Percentiles rank a stretch among this genome's conserved stretches.
phyloP scores from a whole-genome alignment of 2,329 filamentous ascomycete species.

The Fusarium pseudonygamai region DNA sequence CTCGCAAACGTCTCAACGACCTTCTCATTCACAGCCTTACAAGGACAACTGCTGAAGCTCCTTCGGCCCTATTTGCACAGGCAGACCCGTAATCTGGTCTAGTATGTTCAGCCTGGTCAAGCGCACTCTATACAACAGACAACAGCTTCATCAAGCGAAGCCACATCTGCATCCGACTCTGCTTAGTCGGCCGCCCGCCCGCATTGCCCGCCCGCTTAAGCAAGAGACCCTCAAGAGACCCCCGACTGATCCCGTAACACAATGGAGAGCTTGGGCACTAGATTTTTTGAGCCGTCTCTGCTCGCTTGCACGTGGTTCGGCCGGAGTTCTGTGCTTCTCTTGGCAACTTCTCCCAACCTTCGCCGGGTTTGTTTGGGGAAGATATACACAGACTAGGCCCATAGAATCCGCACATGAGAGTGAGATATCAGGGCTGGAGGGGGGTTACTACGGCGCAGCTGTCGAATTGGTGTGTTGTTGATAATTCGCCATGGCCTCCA shows the following conservation, averaged over 20 bases:
- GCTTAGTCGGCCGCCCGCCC: conserved; percentile 38
- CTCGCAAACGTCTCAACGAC: background rate
- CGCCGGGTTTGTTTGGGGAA: background rate
- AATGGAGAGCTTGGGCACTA: background rate
- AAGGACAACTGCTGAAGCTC: background rate
- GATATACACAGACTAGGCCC: background rate
- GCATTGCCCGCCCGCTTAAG: conserved; percentile 22
- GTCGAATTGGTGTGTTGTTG: conserved; percentile 2
- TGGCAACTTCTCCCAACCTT: background rate
- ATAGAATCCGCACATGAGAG: background rate
- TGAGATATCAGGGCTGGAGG: background rate
- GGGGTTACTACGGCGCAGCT: background rate
- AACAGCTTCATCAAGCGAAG: conserved; percentile 9
- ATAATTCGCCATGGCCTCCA: background rate
- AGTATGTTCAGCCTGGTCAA: conserved; percentile 8
- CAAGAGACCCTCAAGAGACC: conserved; percentile 5
- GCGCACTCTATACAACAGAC: conserved; percentile 12
- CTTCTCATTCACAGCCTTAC: conserved; percentile 27
- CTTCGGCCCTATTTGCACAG: conserved; percentile 25
- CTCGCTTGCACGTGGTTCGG: conserved; percentile 4
- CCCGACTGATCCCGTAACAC: background rate
- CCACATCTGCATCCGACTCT: conserved; percentile 35
- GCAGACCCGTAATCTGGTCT: conserved; percentile 8
- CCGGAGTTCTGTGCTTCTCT: background rate
- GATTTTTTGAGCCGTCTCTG: conserved; percentile 2